Percentiles rank a stretch among this genome's conserved stretches.
These are phyloP conservation scores for Boletus patriciae DNA, from an alignment of 768 basidiomycete genomes.

Conservation along the genomic window DNA sequence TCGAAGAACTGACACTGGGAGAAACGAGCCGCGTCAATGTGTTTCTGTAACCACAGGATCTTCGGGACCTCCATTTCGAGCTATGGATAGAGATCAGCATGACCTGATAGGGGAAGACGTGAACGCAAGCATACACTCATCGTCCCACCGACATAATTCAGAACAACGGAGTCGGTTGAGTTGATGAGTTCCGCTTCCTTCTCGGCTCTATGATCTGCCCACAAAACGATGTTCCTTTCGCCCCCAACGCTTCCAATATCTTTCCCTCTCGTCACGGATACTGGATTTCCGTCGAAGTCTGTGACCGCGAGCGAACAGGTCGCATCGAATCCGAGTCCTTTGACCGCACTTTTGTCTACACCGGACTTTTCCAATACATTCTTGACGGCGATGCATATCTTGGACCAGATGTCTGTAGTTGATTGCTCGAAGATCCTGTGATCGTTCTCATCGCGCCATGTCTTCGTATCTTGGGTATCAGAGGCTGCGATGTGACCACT, in stretches of 20 bases:
- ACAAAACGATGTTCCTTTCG: conserved; percentile 86
- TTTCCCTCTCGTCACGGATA: conserved; percentile 70
- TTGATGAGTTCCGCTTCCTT: conserved; percentile 92
- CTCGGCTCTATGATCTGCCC: conserved; percentile 97
- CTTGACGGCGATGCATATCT: conserved; percentile 60
- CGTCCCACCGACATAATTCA: conserved; percentile 93
- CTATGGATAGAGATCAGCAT: conserved; percentile 40
- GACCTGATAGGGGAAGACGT: neutral
- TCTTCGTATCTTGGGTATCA: conserved; percentile 76
- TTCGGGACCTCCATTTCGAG: conserved; percentile 99
- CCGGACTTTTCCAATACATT: conserved; percentile 60
- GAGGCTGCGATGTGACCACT: conserved; percentile 76
- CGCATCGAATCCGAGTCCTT: conserved; percentile 92
- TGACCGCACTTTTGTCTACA: conserved; percentile 60
- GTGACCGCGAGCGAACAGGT: conserved; percentile 94
- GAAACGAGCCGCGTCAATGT: conserved; percentile 76
- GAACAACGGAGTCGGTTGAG: conserved; percentile 73
- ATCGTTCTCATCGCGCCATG: conserved; percentile 82
- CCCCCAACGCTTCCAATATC: conserved; percentile 57
- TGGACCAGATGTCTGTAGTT: conserved; percentile 81
- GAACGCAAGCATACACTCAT: conserved; percentile 70
- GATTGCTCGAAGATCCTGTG: conserved; percentile 97
- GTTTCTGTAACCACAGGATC: conserved; percentile 91
- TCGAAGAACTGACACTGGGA: conserved; percentile 81
- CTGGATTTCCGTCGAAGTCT: conserved; percentile 68